Evolutionary conservation across 495 filamentous ascomycete genomes (phyloP).

Genomic region (Beverwykella pulmonaria): DNA sequence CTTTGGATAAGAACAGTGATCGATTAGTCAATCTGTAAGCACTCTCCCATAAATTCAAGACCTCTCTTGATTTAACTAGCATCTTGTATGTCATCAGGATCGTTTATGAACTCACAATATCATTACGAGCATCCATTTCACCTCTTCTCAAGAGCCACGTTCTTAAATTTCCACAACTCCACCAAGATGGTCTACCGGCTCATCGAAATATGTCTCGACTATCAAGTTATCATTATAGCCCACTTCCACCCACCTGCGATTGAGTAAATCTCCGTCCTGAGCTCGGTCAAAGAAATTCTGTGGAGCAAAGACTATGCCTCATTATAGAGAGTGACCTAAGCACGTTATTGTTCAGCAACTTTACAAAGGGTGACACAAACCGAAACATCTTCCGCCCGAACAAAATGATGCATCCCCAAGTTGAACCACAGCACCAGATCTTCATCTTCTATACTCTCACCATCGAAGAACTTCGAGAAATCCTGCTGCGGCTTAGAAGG

Average conservation of each 20-base stretch:
- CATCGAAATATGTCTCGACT: constrained; percentile 27
- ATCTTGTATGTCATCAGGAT: not conserved
- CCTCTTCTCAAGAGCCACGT: not conserved
- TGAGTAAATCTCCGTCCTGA: constrained; percentile 32
- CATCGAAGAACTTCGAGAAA: constrained; percentile 34
- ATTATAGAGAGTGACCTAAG: constrained; percentile 21
- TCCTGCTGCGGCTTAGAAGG: constrained; percentile 27
- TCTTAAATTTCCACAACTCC: constrained; percentile 6
- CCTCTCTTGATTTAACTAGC: no score
- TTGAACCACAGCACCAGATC: constrained; percentile 36
- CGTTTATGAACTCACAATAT: not conserved
- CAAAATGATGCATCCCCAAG: constrained; percentile 36
- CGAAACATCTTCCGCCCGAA: constrained; percentile 31
- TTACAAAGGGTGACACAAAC: not conserved
- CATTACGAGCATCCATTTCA: not conserved
- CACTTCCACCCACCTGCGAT: constrained; percentile 32
- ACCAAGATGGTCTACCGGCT: constrained; percentile 15
- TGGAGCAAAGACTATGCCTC: constrained; percentile 23
- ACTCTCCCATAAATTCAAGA: no score
- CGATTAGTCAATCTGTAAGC: no score
- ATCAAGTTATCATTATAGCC: constrained; percentile 9
- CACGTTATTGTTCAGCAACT: no score
- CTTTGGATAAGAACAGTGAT: no score
- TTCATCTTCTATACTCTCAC: constrained; percentile 26
- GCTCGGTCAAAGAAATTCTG: constrained; percentile 36